These are phyloP conservation scores for Fusarium transvaalense DNA, from an alignment of 2,329 filamentous ascomycete genomes.

Conservation along the genomic window DNA sequence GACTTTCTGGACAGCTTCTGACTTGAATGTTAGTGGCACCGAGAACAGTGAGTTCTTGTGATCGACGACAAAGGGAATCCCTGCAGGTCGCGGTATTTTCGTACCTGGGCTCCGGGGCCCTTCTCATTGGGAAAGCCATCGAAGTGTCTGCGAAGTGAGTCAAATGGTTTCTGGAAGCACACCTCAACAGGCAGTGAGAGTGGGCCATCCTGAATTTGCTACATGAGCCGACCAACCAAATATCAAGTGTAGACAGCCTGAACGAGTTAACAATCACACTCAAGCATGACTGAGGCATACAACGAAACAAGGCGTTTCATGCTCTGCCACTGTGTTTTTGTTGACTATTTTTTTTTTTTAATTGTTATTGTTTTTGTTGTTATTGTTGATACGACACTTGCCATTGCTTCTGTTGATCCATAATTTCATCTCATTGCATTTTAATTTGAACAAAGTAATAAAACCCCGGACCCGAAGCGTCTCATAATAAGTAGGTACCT, in stretches of 20 bases:
- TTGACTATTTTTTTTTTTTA: constrained; percentile 24
- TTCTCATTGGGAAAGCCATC: neutral
- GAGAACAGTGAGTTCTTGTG: constrained; percentile 47
- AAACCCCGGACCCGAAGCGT: constrained; percentile 16
- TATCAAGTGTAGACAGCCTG: constrained; percentile 13
- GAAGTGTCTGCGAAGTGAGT: constrained; percentile 15
- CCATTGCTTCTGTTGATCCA: constrained; percentile 15
- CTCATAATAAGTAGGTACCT: constrained; percentile 8
- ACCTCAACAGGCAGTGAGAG: constrained; percentile 32
- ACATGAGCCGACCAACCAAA: constrained; percentile 37
- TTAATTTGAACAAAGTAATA: constrained; percentile 24
- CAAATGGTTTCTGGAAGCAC: constrained; percentile 47
- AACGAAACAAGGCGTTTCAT: constrained; percentile 25
- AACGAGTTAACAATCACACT: constrained; percentile 1
- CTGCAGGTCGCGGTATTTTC: constrained; percentile 40
- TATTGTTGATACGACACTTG: constrained; percentile 2
- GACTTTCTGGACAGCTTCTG: constrained; percentile 11
- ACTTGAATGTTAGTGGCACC: constrained; percentile 38
- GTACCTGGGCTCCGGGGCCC: constrained; percentile 24
- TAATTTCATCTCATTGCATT: constrained; percentile 11
- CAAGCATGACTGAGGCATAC: constrained; percentile 22
- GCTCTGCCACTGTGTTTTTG: constrained; percentile 26
- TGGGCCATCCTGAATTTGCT: constrained; percentile 29
- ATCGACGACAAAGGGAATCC: constrained; percentile 41
- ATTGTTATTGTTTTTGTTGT: constrained; percentile 17